Evolutionary conservation across 805 yeast species (phyloP).

Genomic region (Lachancea lanzarotensis): DNA sequence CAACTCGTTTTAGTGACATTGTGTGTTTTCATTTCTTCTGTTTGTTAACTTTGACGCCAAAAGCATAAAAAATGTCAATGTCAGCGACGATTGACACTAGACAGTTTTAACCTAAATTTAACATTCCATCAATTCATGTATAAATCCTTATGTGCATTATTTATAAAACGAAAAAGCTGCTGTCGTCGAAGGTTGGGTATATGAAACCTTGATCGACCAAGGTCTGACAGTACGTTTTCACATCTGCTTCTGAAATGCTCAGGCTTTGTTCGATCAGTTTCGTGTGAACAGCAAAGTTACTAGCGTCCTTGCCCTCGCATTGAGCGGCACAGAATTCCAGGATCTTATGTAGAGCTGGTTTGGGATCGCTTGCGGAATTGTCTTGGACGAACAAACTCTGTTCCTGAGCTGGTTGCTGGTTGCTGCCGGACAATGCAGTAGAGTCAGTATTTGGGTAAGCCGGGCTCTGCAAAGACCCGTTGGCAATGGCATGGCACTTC

Average conservation of each 20-base stretch:
- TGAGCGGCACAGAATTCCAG: constrained; percentile 44
- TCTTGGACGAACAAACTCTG: constrained; percentile 41
- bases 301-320: constrained; percentile 44
- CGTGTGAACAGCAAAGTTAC: constrained; percentile 64
- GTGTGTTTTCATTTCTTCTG: too few species aligned
- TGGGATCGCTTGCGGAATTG: constrained; percentile 29
- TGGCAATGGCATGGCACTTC: constrained; percentile 47
- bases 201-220: constrained; percentile 63
- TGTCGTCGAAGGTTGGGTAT: constrained; percentile 65
- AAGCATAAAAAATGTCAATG: not conserved
- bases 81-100: not conserved
- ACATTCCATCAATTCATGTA: not conserved
- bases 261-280: constrained; percentile 53
- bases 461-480: constrained; percentile 36
- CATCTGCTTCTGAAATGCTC: constrained; percentile 43
- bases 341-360: constrained; percentile 38
- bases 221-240: constrained; percentile 42
- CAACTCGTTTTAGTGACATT: too few species aligned
- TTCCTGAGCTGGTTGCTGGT: constrained; percentile 18
- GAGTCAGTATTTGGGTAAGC: constrained; percentile 10
- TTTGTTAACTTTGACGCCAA: not conserved
- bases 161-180: constrained; percentile 49
- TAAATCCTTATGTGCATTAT: not conserved
- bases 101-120: not conserved
- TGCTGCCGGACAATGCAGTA: constrained; percentile 12